Conservation (phyloP, 1,139 yeast genomes). For the Geotrichum citri-aurantii region DNA sequence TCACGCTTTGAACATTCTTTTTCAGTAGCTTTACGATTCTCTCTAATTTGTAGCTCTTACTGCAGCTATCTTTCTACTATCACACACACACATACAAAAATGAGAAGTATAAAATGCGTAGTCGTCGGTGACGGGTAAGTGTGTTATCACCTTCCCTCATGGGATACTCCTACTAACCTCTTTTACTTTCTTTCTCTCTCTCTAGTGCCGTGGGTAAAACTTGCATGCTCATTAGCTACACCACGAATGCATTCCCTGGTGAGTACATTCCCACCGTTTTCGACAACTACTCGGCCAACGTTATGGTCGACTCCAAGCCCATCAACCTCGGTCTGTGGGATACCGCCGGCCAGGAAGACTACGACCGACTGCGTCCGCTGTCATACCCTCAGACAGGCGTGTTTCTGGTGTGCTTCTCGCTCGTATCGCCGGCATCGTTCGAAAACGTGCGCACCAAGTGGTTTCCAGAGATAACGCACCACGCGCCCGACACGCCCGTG, state of each 20-base stretch:
- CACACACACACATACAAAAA: no score
- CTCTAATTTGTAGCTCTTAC: no score
- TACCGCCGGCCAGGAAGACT: slow-evolving; percentile 99
- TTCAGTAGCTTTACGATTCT: no score
- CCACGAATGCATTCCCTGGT: slow-evolving; percentile 89
- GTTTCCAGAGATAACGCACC: slow-evolving; percentile 98
- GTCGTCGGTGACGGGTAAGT: slow-evolving; percentile 86
- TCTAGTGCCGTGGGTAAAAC: slow-evolving; percentile 92
- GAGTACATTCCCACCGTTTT: slow-evolving; percentile 94
- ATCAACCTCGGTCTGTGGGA: slow-evolving; percentile 76
- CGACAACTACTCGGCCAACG: slow-evolving; percentile 84
- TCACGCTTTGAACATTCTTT: no score
- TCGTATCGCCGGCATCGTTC: slow-evolving; percentile 94
- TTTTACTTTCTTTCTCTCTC: slow-evolving; percentile 9
- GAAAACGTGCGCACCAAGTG: slow-evolving; percentile 97
- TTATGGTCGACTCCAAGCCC: slow-evolving; percentile 64
- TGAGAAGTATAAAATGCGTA: slow-evolving; percentile 92
- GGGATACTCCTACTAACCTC: background rate
- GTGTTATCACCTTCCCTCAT: background rate
- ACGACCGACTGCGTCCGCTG: slow-evolving; percentile 92
- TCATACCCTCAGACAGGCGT: slow-evolving; percentile 98
- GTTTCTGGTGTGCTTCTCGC: slow-evolving; percentile 88
- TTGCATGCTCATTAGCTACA: slow-evolving; percentile 79
- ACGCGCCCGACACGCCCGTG: slow-evolving; percentile 96
- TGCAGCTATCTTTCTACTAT: no score